A percentile compares a stretch with the other conserved stretches of the same genome.
Conservation (phyloP, 140 eudicot genomes). For the Anethum foeniculum region DNA sequence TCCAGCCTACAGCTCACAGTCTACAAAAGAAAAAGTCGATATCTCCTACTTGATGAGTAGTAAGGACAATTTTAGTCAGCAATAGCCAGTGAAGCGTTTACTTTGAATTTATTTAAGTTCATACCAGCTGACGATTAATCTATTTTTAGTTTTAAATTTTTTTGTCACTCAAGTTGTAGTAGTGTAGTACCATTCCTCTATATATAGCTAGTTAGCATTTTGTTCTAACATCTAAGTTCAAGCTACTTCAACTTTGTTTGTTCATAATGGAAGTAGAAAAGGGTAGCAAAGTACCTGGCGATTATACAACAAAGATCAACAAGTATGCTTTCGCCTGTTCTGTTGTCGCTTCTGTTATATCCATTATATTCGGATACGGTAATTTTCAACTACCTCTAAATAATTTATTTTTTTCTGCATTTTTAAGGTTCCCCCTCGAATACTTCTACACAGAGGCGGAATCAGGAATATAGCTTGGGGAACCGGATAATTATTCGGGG, state of each 20-base stretch:
- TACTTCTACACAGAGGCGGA: too few species aligned
- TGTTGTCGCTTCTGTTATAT: slow-evolving; percentile 68
- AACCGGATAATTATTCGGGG: too few species aligned
- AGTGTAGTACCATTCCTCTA: not conserved
- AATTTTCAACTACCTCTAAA: not conserved
- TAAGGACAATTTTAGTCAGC: not conserved
- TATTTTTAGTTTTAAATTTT: not conserved
- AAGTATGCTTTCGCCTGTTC: slow-evolving; percentile 58
- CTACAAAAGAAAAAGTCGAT: not conserved
- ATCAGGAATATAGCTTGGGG: too few species aligned
- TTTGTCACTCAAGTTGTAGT: not conserved
- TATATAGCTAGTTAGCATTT: not conserved
- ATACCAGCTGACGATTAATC: not conserved
- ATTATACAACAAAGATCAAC: slow-evolving; percentile 32
- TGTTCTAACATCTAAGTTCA: not conserved
- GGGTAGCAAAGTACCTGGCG: slow-evolving; percentile 1
- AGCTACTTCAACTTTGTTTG: not conserved
- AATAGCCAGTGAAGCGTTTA: slow-evolving; percentile 1
- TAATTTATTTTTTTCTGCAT: too few species aligned
- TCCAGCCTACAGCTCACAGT: not conserved
- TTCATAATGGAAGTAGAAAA: slow-evolving; percentile 19
- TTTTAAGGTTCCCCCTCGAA: too few species aligned
- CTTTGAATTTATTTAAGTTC: not conserved
- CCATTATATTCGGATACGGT: slow-evolving; percentile 88
- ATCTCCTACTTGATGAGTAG: not conserved